Percentiles rank a stretch among this genome's conserved stretches.
phyloP scores from a whole-genome alignment of 805 yeast genomes.

The Saccharomycodes ludwigii region DNA sequence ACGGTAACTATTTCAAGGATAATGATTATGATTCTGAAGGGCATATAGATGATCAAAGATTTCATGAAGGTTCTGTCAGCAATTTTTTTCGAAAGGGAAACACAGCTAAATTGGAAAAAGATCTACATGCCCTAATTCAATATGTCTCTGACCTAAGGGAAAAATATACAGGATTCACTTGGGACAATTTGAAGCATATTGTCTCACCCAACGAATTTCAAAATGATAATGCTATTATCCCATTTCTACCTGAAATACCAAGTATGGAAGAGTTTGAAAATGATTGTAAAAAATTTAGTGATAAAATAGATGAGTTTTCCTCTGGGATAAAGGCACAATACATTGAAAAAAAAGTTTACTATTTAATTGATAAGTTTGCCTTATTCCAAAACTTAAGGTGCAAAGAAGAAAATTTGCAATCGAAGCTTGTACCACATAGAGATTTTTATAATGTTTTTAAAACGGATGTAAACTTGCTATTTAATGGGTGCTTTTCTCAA shows the following conservation, averaged over 20 bases:
- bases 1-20: slow-evolving; percentile 13
- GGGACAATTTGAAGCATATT: neutral
- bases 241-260: too few relatives aligned
- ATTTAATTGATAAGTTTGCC: slow-evolving; percentile 25
- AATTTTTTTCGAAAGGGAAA: neutral
- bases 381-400: slow-evolving; percentile 24
- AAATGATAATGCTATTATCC: too few relatives aligned
- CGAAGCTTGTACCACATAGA: slow-evolving; percentile 28
- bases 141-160: neutral
- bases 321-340: slow-evolving; percentile 10
- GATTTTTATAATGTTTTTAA: slow-evolving; percentile 90
- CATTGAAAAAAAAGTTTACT: slow-evolving; percentile 20
- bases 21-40: slow-evolving; percentile 12
- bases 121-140: neutral
- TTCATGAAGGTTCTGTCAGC: neutral
- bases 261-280: slow-evolving; percentile 19
- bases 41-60: slow-evolving; percentile 1
- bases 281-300: slow-evolving; percentile 19
- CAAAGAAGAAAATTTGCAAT: slow-evolving; percentile 23
- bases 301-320: slow-evolving; percentile 9
- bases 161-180: neutral
- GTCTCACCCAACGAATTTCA: slow-evolving; percentile 1
- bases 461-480: slow-evolving; percentile 42
- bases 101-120: neutral
- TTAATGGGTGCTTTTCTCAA: slow-evolving; percentile 20